These are phyloP conservation scores for Xylariaceae sp. DNA, from an alignment of 2,329 filamentous ascomycete genomes.

Conservation along the genomic window DNA sequence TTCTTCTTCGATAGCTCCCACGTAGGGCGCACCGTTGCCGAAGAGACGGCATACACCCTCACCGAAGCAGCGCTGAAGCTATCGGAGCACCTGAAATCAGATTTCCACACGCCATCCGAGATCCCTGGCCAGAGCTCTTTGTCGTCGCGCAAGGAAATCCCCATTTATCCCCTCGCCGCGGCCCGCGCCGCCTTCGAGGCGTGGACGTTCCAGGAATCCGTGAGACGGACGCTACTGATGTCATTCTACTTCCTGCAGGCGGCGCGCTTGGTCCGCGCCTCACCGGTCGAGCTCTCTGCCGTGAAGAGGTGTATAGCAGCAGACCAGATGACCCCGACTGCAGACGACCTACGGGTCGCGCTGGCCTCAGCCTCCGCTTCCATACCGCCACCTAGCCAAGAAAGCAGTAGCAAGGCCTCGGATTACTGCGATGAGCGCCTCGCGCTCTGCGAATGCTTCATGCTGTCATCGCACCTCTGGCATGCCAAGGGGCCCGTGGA, in stretches of 20 bases:
- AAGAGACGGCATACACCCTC: constrained; percentile 5
- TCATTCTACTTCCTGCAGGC: constrained; percentile 8
- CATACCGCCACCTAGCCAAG: neutral
- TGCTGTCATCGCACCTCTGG: constrained; percentile 17
- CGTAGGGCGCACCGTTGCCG: constrained; percentile 4
- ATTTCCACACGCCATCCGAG: neutral
- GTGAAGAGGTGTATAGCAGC: neutral
- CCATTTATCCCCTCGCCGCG: constrained; percentile 8
- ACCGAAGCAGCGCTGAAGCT: constrained; percentile 7
- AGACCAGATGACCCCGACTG: neutral
- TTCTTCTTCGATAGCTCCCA: constrained; percentile 12
- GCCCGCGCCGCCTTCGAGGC: constrained; percentile 11
- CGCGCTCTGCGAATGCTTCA: constrained; percentile 9
- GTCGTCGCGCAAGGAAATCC: constrained; percentile 6
- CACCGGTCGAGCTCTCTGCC: neutral
- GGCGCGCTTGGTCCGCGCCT: constrained; percentile 8
- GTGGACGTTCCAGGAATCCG: constrained; percentile 14
- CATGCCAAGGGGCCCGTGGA: constrained; percentile 9
- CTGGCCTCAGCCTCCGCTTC: neutral
- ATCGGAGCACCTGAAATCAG: constrained; percentile 1
- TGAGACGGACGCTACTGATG: constrained; percentile 10
- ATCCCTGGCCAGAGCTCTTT: neutral
- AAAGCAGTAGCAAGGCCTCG: neutral
- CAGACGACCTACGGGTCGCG: neutral
- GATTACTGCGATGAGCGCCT: constrained; percentile 4